Evolutionary conservation across 441 rosid species (phyloP).

Genomic region (Erodium moschatum): DNA sequence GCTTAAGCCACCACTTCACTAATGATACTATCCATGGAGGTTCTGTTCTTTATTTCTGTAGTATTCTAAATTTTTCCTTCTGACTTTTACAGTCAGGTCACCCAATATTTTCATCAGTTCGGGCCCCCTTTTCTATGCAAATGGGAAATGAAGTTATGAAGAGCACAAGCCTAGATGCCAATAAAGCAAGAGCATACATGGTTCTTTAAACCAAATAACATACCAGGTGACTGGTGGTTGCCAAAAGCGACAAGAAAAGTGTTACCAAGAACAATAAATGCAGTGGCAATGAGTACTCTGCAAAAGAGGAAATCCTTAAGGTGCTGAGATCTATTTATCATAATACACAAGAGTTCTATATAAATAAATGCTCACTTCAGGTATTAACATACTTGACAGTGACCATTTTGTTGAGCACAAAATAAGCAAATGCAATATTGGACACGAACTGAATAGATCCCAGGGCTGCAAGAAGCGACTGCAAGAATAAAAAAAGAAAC

Average conservation of each 20-base stretch:
- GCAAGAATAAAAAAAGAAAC: constrained; percentile 20
- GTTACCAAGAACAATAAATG: constrained; percentile 90
- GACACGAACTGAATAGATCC: constrained; percentile 95
- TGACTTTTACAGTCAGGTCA: not conserved
- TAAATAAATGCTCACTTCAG: constrained; percentile 17
- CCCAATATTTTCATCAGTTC: not conserved
- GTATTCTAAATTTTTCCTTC: not conserved
- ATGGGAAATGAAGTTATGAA: not conserved
- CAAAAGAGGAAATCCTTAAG: constrained; percentile 18
- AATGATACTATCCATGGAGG: not conserved
- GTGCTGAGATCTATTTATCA: constrained; percentile 18
- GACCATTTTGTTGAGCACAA: constrained; percentile 78
- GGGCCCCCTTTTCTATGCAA: not conserved
- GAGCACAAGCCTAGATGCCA: not conserved
- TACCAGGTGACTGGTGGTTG: constrained; percentile 97
- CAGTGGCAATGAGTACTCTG: constrained; percentile 87
- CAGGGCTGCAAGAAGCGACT: constrained; percentile 99
- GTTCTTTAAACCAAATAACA: constrained; percentile 14
- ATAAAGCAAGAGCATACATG: not conserved
- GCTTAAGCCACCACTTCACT: constrained; percentile 1
- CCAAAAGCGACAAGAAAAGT: constrained; percentile 91
- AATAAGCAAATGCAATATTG: constrained; percentile 91
- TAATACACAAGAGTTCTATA: not conserved
- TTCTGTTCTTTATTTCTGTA: not conserved
- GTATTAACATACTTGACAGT: constrained; percentile 70